A percentile compares a stretch with the other conserved stretches of the same genome.
phyloP scores from a whole-genome alignment of 2,329 filamentous ascomycete genomes.

The Colletotrichum karsti region DNA sequence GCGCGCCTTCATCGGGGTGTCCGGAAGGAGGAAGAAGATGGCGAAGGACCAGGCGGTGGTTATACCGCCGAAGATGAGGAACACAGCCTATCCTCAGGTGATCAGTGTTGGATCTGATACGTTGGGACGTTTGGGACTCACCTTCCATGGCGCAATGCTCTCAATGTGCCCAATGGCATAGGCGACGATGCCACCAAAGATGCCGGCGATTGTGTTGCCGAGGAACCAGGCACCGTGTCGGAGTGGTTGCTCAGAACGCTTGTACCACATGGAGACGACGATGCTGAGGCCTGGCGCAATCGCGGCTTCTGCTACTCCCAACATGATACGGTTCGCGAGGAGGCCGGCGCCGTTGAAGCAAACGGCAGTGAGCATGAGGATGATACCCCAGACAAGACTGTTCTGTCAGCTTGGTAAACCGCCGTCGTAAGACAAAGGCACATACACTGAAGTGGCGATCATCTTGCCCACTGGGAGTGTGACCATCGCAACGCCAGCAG shows the following conservation, averaged over 20 bases:
- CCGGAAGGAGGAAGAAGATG: slow-evolving; percentile 64
- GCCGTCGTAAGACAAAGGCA: background rate
- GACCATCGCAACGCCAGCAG: slow-evolving; percentile 55
- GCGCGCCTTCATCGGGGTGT: slow-evolving; percentile 64
- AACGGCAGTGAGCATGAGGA: slow-evolving; percentile 34
- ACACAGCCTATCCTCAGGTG: slow-evolving; percentile 55
- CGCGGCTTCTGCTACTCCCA: slow-evolving; percentile 41
- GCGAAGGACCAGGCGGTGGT: slow-evolving; percentile 66
- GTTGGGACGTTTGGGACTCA: background rate
- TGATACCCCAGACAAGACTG: slow-evolving; percentile 33
- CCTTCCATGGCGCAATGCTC: slow-evolving; percentile 11
- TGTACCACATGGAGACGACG: slow-evolving; percentile 44
- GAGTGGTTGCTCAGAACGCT: slow-evolving; percentile 40
- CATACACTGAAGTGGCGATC: slow-evolving; percentile 29
- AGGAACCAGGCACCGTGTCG: slow-evolving; percentile 43
- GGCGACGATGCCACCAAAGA: slow-evolving; percentile 38
- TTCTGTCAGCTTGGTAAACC: background rate
- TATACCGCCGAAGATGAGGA: slow-evolving; percentile 69
- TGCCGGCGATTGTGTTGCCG: slow-evolving; percentile 39
- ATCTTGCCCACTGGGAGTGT: slow-evolving; percentile 40
- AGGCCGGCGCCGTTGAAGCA: slow-evolving; percentile 36
- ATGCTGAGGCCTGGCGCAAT: slow-evolving; percentile 40
- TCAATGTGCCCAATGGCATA: slow-evolving; percentile 41
- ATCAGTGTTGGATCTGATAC: background rate
- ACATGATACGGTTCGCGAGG: slow-evolving; percentile 41